phyloP scores from a whole-genome alignment of 805 yeast species.

The Blastobotrys americana region DNA sequence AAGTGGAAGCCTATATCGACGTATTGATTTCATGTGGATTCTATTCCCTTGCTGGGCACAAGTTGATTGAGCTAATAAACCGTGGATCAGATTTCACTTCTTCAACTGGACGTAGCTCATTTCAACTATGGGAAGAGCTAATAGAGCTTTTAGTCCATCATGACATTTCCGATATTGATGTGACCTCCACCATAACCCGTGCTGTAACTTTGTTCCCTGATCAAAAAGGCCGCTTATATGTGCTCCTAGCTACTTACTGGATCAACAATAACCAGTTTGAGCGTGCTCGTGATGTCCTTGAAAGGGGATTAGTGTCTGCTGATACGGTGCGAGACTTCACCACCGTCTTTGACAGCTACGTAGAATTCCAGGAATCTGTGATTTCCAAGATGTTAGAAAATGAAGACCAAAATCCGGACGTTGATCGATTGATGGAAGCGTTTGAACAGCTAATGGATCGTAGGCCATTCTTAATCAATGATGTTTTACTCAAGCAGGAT shows the following conservation, averaged over 20 bases:
- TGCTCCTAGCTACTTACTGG: constrained; percentile 43
- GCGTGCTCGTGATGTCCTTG: constrained; percentile 39
- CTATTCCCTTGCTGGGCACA: constrained; percentile 25
- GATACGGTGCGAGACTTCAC: constrained; percentile 56
- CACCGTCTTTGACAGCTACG: constrained; percentile 51
- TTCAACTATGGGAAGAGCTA: constrained; percentile 43
- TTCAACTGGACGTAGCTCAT: constrained; percentile 36
- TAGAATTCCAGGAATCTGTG: constrained; percentile 51
- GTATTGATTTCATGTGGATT: constrained; percentile 18
- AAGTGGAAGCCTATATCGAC: constrained; percentile 25
- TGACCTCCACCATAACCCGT: constrained; percentile 32
- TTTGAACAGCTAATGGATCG: constrained; percentile 52
- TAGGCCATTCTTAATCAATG: constrained; percentile 55
- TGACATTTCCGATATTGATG: constrained; percentile 24
- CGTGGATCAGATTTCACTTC: constrained; percentile 33
- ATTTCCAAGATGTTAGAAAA: constrained; percentile 31
- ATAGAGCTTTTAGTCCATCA: constrained; percentile 36
- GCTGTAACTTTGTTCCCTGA: constrained; percentile 47
- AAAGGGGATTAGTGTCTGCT: constrained; percentile 42
- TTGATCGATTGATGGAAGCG: constrained; percentile 40
- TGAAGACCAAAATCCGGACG: constrained; percentile 24
- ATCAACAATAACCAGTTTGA: constrained; percentile 34
- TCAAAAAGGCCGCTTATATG: constrained; percentile 45
- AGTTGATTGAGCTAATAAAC: constrained; percentile 34
- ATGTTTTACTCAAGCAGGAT: constrained; percentile 56